Evolutionary conservation across 371 early-diverging fungal genomes (phyloP).

Genomic region (Thermomucor indicae-seudaticae): DNA sequence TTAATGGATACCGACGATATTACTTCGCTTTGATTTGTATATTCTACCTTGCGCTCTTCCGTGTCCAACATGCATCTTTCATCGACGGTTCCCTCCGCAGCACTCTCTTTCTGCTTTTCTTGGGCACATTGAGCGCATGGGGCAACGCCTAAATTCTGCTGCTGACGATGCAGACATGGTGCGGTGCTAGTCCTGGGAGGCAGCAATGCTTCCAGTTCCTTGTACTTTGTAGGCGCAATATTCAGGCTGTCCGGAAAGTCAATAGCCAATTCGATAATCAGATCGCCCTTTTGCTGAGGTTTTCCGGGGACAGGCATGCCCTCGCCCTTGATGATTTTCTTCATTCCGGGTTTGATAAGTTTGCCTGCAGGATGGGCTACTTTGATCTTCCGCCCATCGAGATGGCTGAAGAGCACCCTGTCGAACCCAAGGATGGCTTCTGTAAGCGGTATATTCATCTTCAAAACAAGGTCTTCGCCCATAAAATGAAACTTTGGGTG

Average conservation of each 20-base stretch:
- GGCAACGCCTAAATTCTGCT: too few relatives aligned
- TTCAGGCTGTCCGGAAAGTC: conserved; percentile 85
- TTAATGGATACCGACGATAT: too few relatives aligned
- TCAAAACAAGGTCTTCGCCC: conserved; percentile 46
- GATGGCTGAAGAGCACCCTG: conserved; percentile 71
- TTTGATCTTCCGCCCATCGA: conserved; percentile 85
- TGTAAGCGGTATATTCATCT: conserved; percentile 73
- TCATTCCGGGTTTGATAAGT: conserved; percentile 82
- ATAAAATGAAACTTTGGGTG: conserved; percentile 63
- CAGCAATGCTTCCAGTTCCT: too few relatives aligned
- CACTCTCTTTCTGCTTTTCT: too few relatives aligned
- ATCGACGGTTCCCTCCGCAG: too few relatives aligned
- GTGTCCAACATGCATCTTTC: too few relatives aligned
- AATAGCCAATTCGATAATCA: conserved; percentile 87
- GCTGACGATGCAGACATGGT: too few relatives aligned
- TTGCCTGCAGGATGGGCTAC: conserved; percentile 86
- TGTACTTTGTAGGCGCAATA: conserved; percentile 39
- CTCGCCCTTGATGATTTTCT: conserved; percentile 81
- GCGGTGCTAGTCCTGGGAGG: too few relatives aligned
- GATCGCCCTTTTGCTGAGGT: conserved; percentile 85
- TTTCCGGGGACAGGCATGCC: conserved; percentile 92
- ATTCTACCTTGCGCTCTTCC: too few relatives aligned
- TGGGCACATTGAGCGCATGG: too few relatives aligned
- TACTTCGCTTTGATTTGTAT: too few relatives aligned
- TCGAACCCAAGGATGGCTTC: conserved; percentile 94